Conservation (phyloP, 2,329 filamentous ascomycete genomes). For the Microdochium nivale region DNA sequence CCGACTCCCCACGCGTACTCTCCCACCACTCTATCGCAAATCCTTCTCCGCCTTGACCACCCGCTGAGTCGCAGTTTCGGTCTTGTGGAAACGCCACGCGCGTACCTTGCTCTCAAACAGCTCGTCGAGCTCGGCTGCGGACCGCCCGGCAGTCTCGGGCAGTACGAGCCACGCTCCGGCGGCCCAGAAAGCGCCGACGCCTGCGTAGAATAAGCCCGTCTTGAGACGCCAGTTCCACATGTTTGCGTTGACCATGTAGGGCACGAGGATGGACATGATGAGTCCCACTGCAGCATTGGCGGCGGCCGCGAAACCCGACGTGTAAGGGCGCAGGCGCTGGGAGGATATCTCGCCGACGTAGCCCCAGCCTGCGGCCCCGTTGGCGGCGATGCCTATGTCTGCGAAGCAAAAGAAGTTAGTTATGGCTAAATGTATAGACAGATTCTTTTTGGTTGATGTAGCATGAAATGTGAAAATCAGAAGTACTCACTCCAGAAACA, state of each 20-base stretch:
- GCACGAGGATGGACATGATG: slow-evolving; percentile 16
- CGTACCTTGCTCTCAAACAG: slow-evolving; percentile 17
- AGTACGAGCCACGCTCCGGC: slow-evolving; percentile 4
- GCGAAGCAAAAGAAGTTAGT: background rate
- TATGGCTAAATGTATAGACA: background rate
- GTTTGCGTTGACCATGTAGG: slow-evolving; percentile 24
- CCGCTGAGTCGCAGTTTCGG: slow-evolving; percentile 1
- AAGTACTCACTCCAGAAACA: slow-evolving; percentile 15
- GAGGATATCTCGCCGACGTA: slow-evolving; percentile 26
- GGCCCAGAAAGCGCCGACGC: slow-evolving; percentile 2
- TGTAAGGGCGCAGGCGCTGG: slow-evolving; percentile 21
- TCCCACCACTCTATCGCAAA: background rate
- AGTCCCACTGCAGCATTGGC: slow-evolving; percentile 14
- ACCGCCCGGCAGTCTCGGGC: slow-evolving; percentile 7
- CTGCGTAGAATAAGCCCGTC: slow-evolving; percentile 20
- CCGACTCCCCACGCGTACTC: too few relatives aligned
- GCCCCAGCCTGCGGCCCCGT: slow-evolving; percentile 18
- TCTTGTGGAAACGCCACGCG: slow-evolving; percentile 11
- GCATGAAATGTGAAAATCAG: background rate
- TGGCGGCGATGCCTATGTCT: slow-evolving; percentile 16
- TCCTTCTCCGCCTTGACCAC: background rate
- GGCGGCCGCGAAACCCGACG: slow-evolving; percentile 20
- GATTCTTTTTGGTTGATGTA: background rate
- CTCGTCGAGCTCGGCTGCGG: slow-evolving; percentile 17
- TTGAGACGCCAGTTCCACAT: slow-evolving; percentile 22